Base-by-base conservation (phyloP, 2,329 filamentous ascomycete genomes). In the Diplodia intermedia region DNA sequence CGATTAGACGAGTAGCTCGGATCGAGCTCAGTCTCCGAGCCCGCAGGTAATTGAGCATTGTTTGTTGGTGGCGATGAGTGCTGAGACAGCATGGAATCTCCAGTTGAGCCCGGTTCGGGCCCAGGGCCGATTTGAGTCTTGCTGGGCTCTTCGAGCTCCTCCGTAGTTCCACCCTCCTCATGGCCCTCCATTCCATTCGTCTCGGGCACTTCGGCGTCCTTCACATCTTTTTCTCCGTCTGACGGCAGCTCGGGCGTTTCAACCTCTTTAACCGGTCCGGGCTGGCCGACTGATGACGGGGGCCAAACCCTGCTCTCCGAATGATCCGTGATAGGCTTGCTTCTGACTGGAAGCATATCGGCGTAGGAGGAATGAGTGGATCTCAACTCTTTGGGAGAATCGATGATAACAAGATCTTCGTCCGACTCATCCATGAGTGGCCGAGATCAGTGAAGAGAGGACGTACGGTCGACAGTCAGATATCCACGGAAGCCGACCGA, bases 351-450 rank as follows among this genome's bases (percentile, higher is more conserved):
- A 7, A 55, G 29, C 54, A 56, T 56, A 33, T 18, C 33, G 31
- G 15, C n/a, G 6, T n/a, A 20, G 18, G 9, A 4, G 15, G 53
- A 20, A 29, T 36, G 15, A 15, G 29, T n/a, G 4, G 29, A 20
- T 3, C 14, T 29, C 38, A 14, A 12, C 5, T 43, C 20, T 26
- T 11, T 11, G 20, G 56, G n/a, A 47, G 31, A 56, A 29, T 56
- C 31, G 36, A 56, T 20, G 7, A 56, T 38, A 14, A 56, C 54
- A 38, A 56, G 33, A 15, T 56, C 54, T 20, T 47, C 43, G 20
- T 56, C 31, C 8, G 36, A 20, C n/a, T 40, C 33, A 23, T 56
- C 54, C 54, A 56, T 56, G 50, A 20, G 53, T 18, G 14, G n/a
- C 15, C 18, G 26, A n/a, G 29, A 29, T 20, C 29, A 31, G 31